Percentiles rank a stretch among this genome's conserved stretches.
Evolutionary conservation across 2,329 filamentous ascomycete genomes (phyloP).

Genomic region (Claviceps sp.): DNA sequence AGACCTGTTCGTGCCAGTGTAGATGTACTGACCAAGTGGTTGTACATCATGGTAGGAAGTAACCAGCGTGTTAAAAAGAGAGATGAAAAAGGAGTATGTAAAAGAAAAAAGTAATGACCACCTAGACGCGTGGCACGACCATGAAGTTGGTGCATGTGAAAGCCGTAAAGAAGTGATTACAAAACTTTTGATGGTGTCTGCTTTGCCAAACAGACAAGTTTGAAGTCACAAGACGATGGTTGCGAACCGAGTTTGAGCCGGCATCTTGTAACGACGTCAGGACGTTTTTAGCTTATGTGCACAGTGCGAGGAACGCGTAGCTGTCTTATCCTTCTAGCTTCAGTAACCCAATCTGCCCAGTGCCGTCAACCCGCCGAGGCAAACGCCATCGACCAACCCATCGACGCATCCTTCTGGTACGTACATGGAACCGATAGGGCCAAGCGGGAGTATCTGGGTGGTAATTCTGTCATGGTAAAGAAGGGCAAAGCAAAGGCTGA

Average conservation of each 20-base stretch:
- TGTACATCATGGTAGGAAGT: constrained; percentile 8
- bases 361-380: neutral
- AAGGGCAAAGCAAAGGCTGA: constrained; percentile 39
- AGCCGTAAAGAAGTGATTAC: neutral
- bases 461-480: constrained; percentile 28
- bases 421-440: neutral
- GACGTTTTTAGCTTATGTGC: too few species aligned
- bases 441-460: neutral
- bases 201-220: neutral
- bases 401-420: neutral
- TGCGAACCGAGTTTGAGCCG: neutral
- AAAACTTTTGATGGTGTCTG: neutral
- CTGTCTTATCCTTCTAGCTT: neutral
- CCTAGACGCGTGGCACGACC: neutral
- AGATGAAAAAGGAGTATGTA: constrained; percentile 3
- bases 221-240: neutral
- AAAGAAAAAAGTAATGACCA: neutral
- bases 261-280: neutral
- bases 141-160: neutral
- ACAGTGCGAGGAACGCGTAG: constrained; percentile 1
- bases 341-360: neutral
- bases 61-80: constrained; percentile 9
- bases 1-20: constrained; percentile 7
- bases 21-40: constrained; percentile 16
- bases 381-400: neutral